Evolutionary conservation across 2,329 filamentous ascomycete genomes (phyloP), one percentile per base, ranked within the genome.

Genomic region (Ophiostoma sp.): DNA sequence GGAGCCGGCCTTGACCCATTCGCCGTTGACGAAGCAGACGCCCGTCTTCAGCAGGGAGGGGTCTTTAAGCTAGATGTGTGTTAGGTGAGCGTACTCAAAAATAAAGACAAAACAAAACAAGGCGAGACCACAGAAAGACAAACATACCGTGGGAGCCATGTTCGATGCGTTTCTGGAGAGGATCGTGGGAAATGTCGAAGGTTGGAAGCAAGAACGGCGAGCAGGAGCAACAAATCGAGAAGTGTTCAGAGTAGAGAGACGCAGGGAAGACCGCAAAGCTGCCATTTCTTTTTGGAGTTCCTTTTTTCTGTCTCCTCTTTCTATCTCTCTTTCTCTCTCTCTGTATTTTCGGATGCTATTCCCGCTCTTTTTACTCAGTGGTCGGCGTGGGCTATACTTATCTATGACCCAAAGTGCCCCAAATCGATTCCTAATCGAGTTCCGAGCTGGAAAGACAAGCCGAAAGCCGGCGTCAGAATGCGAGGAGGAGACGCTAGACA

Each of bases 1-100:
- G 0, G 94, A 97, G 79, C 90, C 89, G 78, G 95, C 93, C 78
- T 88, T 87, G 75, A 97, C 89, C 93, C 95, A 99, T 87, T 97
- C 88, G 79, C 96, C 96, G 81, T 99, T 95, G 79, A 98, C 91
- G 80, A 95, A 98, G 79, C 90, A 89, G 74, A 89, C 88, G 80
- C 95, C 89, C 78, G 91, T 89, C 85, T 97, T 98, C 79, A 98
- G 89, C 74, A 99, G 88, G 31, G 92, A 93, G 48, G 89, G 88
- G 78, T 95, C 93, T 79, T 90, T 93, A 79, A 95, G 89, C 91
- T 94, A 74, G n/a, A 39, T 33, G 42, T 1, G 45, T 5, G 28
- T 72, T 59, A 72, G 70, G 3, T 42, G 17, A 15, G 22, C 4
- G 6, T 15, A 63, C 2, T 39, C 2, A 15, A 19, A 52, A 8